These are phyloP conservation scores for Pachysolen tannophilus DNA, from an alignment of 805 yeast genomes.

Conservation along the genomic window DNA sequence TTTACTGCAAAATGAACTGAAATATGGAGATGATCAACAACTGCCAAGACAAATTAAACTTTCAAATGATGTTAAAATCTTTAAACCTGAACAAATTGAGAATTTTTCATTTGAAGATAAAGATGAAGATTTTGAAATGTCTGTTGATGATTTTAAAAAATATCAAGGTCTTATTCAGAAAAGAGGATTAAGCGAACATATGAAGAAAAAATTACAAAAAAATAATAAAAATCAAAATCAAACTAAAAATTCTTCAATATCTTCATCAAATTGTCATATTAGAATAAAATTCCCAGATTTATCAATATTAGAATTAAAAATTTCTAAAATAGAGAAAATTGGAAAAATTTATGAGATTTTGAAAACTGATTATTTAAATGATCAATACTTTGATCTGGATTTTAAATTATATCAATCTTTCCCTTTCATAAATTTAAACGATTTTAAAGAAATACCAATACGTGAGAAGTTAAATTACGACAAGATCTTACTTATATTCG, in stretches of 20 bases:
- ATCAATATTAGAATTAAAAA: constrained; percentile 15
- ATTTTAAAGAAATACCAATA: not conserved
- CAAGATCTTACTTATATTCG: not conserved
- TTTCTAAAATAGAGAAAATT: not conserved
- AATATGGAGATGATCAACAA: constrained; percentile 10
- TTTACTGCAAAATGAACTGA: constrained; percentile 1
- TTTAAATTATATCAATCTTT: not conserved
- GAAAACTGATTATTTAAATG: constrained; percentile 2
- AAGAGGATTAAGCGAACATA: constrained; percentile 6
- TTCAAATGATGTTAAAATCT: too few species aligned
- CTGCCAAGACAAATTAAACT: too few species aligned
- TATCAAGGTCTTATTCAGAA: constrained; percentile 43
- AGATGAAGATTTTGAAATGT: constrained; percentile 35
- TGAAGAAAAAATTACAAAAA: constrained; percentile 5
- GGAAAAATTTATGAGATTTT: constrained; percentile 1
- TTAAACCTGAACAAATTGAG: not conserved
- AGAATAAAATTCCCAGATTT: constrained; percentile 55
- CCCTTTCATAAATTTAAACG: not conserved
- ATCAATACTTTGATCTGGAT: not conserved
- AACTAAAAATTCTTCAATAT: too few species aligned
- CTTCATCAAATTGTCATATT: constrained; percentile 35
- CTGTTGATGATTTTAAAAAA: constrained; percentile 42
- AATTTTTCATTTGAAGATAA: too few species aligned
- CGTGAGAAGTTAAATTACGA: not conserved
- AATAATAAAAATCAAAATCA: constrained; percentile 15